phyloP scores from a whole-genome alignment of 768 basidiomycete species.

The Russula foetens region DNA sequence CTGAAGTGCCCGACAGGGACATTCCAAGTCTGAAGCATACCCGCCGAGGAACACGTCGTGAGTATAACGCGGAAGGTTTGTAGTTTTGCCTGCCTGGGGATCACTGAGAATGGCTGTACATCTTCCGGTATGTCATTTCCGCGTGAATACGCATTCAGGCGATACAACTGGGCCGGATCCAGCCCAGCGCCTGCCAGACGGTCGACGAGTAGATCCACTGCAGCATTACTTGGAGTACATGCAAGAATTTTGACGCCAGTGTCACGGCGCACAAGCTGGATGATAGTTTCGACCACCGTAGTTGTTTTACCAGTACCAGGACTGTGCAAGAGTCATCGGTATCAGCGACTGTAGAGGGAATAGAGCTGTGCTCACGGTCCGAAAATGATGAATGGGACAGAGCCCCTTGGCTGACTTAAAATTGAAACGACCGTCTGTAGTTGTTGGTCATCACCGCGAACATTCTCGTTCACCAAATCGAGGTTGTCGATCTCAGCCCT shows the following conservation, averaged over 20 bases:
- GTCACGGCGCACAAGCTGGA: conserved; percentile 26
- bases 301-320: conserved; percentile 37
- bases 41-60: conserved; percentile 48
- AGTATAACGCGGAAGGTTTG: conserved; percentile 44
- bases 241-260: conserved; percentile 25
- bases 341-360: background rate
- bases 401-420: conserved; percentile 34
- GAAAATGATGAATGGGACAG: conserved; percentile 50
- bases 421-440: conserved; percentile 43
- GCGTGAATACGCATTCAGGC: conserved; percentile 46
- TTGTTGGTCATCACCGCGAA: conserved; percentile 41
- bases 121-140: conserved; percentile 29
- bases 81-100: conserved; percentile 31
- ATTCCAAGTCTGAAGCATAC: conserved; percentile 40
- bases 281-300: conserved; percentile 32
- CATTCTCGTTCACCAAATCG: conserved; percentile 34
- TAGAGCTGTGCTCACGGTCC: conserved; percentile 42
- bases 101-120: conserved; percentile 31
- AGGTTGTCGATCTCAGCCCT: conserved; percentile 13
- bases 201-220: conserved; percentile 29
- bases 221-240: conserved; percentile 32
- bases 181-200: conserved; percentile 22
- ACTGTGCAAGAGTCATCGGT: conserved; percentile 19
- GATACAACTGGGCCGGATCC: conserved; percentile 34
- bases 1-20: conserved; percentile 46